Conservation (phyloP, 805 yeast genomes). For the Zygoascus tannicola region DNA sequence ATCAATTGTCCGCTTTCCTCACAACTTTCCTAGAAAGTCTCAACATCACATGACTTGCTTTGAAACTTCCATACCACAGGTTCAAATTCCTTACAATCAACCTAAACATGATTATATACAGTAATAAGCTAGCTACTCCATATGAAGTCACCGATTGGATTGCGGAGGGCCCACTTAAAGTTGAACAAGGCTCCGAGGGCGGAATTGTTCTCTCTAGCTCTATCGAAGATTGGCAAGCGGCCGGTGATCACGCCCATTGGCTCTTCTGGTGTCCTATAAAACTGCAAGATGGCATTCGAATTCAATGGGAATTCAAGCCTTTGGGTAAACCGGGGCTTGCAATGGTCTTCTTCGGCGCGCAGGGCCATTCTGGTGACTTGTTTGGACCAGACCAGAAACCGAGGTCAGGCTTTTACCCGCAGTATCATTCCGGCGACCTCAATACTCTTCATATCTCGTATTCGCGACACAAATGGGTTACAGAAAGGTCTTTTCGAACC, state of each 20-base stretch:
- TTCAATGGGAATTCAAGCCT: neutral
- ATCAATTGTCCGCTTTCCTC: too few relatives aligned
- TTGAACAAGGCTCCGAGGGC: neutral
- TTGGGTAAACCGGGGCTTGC: neutral
- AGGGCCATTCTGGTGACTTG: neutral
- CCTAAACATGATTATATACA: constrained; percentile 2
- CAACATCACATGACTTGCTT: too few relatives aligned
- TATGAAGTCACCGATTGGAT: neutral
- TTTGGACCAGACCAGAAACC: neutral
- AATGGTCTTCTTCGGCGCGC: neutral
- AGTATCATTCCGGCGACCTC: neutral
- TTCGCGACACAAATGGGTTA: neutral
- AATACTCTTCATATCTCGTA: neutral
- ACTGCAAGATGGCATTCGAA: neutral
- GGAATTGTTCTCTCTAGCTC: neutral
- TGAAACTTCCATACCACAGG: too few relatives aligned
- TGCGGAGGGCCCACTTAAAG: neutral
- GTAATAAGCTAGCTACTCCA: neutral
- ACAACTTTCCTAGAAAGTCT: too few relatives aligned
- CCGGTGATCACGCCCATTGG: neutral
- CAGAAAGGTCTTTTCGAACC: neutral
- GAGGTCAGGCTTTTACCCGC: neutral
- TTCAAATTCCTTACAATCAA: too few relatives aligned
- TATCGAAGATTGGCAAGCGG: neutral
- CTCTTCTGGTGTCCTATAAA: neutral